A percentile compares a stretch with the other conserved stretches of the same genome.
phyloP scores from a whole-genome alignment of 768 basidiomycete species.

The Termitomyces sp. region DNA sequence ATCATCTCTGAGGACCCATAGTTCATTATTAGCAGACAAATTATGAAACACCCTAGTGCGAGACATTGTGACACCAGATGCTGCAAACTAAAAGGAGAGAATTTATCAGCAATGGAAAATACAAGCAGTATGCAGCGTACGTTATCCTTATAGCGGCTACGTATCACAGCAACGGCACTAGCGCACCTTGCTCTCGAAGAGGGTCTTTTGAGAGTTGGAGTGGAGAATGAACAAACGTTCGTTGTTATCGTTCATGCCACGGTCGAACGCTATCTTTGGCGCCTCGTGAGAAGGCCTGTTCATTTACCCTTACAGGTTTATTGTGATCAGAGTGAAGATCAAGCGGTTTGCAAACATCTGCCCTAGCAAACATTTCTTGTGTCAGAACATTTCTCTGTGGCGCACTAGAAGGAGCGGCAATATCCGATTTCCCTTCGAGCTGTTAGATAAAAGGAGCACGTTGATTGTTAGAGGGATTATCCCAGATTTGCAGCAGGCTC shows the following conservation, averaged over 20 bases:
- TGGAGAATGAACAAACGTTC: conserved; percentile 23
- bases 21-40: no score
- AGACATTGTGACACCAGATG: no score
- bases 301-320: no score
- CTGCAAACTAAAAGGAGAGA: no score
- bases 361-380: not conserved
- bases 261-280: no score
- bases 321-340: no score
- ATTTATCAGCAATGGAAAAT: not conserved
- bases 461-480: not conserved
- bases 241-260: conserved; percentile 18
- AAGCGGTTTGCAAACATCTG: no score
- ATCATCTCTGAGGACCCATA: no score
- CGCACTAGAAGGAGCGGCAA: not conserved
- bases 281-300: not conserved
- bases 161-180: conserved; percentile 27
- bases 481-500: not conserved
- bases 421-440: not conserved
- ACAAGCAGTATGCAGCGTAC: conserved; percentile 31
- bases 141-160: conserved; percentile 51
- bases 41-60: no score
- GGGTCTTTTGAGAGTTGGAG: conserved; percentile 43
- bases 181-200: conserved; percentile 51
- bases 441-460: not conserved
- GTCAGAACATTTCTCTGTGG: not conserved